Base-by-base conservation (phyloP, 2,329 filamentous ascomycete species). In the Fusarium sp. region DNA sequence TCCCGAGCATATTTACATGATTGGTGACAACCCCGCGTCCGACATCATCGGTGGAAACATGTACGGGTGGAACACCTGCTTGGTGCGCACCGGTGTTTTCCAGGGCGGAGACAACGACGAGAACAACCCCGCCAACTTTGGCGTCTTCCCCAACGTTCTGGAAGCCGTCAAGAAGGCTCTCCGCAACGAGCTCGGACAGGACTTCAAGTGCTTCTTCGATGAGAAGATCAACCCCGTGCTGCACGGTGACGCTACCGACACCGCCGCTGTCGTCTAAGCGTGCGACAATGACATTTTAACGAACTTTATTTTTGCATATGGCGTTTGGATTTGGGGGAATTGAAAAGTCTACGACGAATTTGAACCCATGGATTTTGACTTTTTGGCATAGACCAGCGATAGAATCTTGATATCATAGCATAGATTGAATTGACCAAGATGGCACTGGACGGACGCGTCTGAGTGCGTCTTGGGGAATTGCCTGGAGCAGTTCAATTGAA, bases 51-150 rank as follows among this genome's bases (percentile, higher is more conserved):
- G 92, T 71, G 92, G 92, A 70, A 94, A 94, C 87, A 92, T 91
- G 88, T 94, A 94, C 82, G 91, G 91, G 69, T 94, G 92, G 93
- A 94, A 94, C 84, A 94, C 92, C 7, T 94, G 92, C 79, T 84
- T 94, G 62, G 92, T 94, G 64, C 90, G 92, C 79, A 94, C 92
- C 0, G 93, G 93, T 83, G 92, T 94, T 54, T 94, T 92, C 88
- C 91, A 93, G 84, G 92, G 92, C 70, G 91, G 89, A 24, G 91
- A 90, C 67, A 94, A 94, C 80, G 93, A 94, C 79, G 87, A 91
- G 81, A 86, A 93, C 83, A 94, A 93, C 84, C 92, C 92, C 2
- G 92, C 92, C 79, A 93, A 88, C 84, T 94, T 94, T 79, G 92
- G 92, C 73, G 92, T 94, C 45, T 94, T 94, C 84, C 81, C 85